Base-by-base conservation (phyloP, 768 basidiomycete genomes). In the Russula foetens region DNA sequence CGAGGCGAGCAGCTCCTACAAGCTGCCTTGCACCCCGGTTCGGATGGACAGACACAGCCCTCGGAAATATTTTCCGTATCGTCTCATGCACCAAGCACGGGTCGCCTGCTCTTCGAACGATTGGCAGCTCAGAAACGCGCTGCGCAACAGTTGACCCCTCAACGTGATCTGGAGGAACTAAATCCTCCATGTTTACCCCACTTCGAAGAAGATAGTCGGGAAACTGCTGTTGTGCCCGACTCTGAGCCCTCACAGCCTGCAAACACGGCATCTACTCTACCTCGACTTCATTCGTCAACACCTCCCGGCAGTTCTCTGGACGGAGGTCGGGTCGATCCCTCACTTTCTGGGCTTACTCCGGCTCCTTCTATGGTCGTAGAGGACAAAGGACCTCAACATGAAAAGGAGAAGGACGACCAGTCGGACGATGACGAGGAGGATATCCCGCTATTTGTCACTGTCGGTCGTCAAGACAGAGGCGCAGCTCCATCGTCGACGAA, bases 191-290 rank as follows among this genome's bases (percentile, higher is more conserved):
- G 3, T 26, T 39, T 35, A 31, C 29, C 48, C 29, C 52, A 31
- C n/a, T 41, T 49, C 3, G 58, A 49, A 11, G 60, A 65, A 17
- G 62, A 63, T 19, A 67, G 65, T 26, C 54, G 41, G 28, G 59
- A 67, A 43, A 74, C 78, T 65, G 82, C 82, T 33, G 57, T 85
- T 53, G 75, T 88, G 17, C 84, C 85, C 2, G 86, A 87, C 67
- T 87, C 85, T 2, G 85, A 86, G 63, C 79, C 82, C 49, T 69
- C 72, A 21, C 74, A 73, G 29, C 75, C 72, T 23, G 73, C 69
- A 48, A 60, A 61, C n/a, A 60, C 46, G 51, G 38, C 53, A 53
- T 57, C 31, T 38, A 58, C 44, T 41, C 28, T 38, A 12, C 14
- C 44, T 28, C 55, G 12, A 28, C 51, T 51, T 29, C 35, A 31